phyloP scores from a whole-genome alignment of 768 basidiomycete genomes.

The Russula virescens region DNA sequence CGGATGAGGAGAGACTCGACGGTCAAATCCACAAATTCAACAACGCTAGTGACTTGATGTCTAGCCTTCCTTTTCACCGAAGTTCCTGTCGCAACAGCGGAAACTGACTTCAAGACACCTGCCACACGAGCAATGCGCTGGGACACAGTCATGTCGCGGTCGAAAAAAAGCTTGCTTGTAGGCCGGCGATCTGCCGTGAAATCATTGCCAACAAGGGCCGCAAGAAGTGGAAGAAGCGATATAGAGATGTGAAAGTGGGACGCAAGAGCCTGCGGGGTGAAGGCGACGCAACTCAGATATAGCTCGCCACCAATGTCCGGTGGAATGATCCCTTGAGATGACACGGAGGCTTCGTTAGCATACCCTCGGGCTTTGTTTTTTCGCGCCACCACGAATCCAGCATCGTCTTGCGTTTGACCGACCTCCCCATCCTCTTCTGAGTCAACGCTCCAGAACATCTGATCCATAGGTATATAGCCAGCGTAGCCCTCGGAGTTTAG shows the following conservation, averaged over 20 bases:
- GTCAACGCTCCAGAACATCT: constrained; percentile 58
- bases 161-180: constrained; percentile 62
- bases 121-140: constrained; percentile 69
- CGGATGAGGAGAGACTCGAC: constrained; percentile 56
- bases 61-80: constrained; percentile 42
- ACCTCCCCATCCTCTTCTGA: constrained; percentile 27
- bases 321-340: constrained; percentile 43
- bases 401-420: constrained; percentile 36
- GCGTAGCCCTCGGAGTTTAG: constrained; percentile 69
- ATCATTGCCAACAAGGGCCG: constrained; percentile 77
- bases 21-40: constrained; percentile 70
- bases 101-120: constrained; percentile 46
- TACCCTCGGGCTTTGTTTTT: constrained; percentile 50
- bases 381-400: constrained; percentile 54
- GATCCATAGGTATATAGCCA: constrained; percentile 72
- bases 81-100: constrained; percentile 39
- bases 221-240: constrained; percentile 69
- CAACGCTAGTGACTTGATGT: constrained; percentile 58
- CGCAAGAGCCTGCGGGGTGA: constrained; percentile 57
- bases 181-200: constrained; percentile 44
- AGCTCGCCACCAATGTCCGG: constrained; percentile 39
- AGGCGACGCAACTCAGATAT: constrained; percentile 50
- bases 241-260: constrained; percentile 60
- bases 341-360: constrained; percentile 17
- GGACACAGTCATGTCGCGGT: constrained; percentile 45